Conservation (phyloP, 2,329 filamentous ascomycete species). For the Dactylonectria macrodidyma region DNA sequence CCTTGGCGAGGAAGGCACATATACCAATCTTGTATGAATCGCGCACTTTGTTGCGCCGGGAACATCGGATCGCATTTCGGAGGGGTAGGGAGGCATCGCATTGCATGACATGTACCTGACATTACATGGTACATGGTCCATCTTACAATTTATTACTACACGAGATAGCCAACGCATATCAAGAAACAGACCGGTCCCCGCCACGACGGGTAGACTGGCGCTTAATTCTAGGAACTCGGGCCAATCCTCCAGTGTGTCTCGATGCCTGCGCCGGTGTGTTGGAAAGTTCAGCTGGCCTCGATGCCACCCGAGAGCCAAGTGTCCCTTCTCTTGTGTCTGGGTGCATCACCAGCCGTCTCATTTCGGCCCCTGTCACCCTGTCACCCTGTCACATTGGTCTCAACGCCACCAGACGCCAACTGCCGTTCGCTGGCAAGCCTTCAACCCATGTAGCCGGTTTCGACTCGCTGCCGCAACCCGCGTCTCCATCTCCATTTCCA, state of each 20-base stretch:
- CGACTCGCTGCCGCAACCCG: neutral
- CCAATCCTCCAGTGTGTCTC: neutral
- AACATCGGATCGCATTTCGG: conserved; percentile 8
- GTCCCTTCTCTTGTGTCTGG: no score
- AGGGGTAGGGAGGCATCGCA: conserved; percentile 22
- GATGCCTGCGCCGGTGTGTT: neutral
- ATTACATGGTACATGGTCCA: conserved; percentile 11
- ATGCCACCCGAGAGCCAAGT: conserved; percentile 7
- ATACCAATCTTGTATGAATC: conserved; percentile 39
- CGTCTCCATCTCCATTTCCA: neutral
- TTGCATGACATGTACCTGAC: conserved; percentile 18
- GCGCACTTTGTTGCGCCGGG: conserved; percentile 26
- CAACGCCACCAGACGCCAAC: neutral
- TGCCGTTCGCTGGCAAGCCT: neutral
- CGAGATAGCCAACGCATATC: conserved; percentile 21
- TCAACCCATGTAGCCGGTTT: neutral
- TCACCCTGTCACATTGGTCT: neutral
- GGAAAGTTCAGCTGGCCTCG: conserved; percentile 1
- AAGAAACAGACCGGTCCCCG: conserved; percentile 28
- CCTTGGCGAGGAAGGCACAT: conserved; percentile 29
- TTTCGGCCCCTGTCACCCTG: neutral
- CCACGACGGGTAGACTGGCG: conserved; percentile 22
- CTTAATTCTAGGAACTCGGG: conserved; percentile 11
- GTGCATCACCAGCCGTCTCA: neutral
- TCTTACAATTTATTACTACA: neutral